Evolutionary conservation across 1,139 yeast genomes (phyloP), one percentile per base, ranked within the genome.

Genomic region (Suhomyces guaymorum): DNA sequence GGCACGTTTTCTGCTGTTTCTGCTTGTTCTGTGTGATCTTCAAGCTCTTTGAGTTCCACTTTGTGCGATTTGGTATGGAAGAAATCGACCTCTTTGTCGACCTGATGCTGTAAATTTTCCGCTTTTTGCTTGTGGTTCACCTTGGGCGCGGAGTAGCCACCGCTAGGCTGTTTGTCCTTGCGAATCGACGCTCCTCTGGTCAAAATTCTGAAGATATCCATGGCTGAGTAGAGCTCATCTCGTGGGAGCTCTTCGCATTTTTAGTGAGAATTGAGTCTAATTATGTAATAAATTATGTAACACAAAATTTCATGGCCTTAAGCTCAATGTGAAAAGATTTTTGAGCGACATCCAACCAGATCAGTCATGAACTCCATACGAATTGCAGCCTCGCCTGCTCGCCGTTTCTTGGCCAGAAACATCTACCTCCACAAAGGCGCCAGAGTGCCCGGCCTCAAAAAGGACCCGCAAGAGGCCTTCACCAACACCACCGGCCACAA

Each of bases 161-260:
- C 56, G 26, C 63, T 54, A 18, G 57, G 59, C 11, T 52, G 60
- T 48, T 69, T 75, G 25, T 72, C 60, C 54, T 80, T 80, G 54
- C 79, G 80, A 35, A 90, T 65, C 15, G 80, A 72, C 0, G 97
- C 96, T 14, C 97, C 97, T 54, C 97, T 70, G 1, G 89, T 73
- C 32, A 92, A 72, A 4, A 92, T 80, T 51, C 88, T 73, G 57
- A 92, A 90, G 46, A 90, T 83, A 65, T 92, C 98, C 98, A 92
- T 90, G 13, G 15, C 14, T 4, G 4, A 13, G 18, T 15, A 17
- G 12, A n/a, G n/a, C 10, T 15, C 8, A 10, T 15, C 8, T 7
- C 8, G 7, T 18, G 20, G 9, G 20, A 18, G 20, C 8, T 21
- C 23, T 21, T 21, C 23, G 9, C 23, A 21, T 7, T 7, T 18